Conservation (phyloP, 805 yeast genomes). For the Nakazawaea laoshanensis region DNA sequence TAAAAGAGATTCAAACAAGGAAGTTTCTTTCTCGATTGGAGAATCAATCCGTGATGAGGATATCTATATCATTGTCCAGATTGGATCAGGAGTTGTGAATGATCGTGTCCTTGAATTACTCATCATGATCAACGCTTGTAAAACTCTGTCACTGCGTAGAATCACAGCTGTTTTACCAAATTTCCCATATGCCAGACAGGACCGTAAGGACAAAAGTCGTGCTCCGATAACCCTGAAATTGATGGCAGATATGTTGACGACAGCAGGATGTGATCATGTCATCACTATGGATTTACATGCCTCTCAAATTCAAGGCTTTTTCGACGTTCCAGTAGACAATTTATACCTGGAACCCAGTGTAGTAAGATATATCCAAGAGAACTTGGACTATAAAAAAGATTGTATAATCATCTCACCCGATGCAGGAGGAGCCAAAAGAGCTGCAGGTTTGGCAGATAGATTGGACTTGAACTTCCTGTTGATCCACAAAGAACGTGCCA, state of each 20-base stretch:
- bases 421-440: constrained; percentile 88
- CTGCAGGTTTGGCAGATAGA: constrained; percentile 77
- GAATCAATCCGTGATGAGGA: constrained; percentile 85
- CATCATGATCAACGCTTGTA: constrained; percentile 76
- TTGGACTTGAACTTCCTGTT: constrained; percentile 75
- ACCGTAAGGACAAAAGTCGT: constrained; percentile 75
- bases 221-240: constrained; percentile 83
- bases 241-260: constrained; percentile 73
- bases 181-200: constrained; percentile 86
- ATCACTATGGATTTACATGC: constrained; percentile 86
- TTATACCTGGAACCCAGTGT: constrained; percentile 80
- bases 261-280: constrained; percentile 83
- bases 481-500: constrained; percentile 77
- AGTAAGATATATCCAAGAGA: constrained; percentile 62
- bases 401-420: constrained; percentile 71
- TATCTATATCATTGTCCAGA: constrained; percentile 69
- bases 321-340: constrained; percentile 77
- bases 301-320: constrained; percentile 84
- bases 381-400: constrained; percentile 48
- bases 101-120: constrained; percentile 67
- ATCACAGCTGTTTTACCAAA: constrained; percentile 79
- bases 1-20: constrained; percentile 62
- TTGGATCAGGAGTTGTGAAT: constrained; percentile 71
- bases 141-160: constrained; percentile 75
- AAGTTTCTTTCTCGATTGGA: constrained; percentile 68